Base-by-base conservation (phyloP, 768 basidiomycete species). In the Boletus barrowsii region DNA sequence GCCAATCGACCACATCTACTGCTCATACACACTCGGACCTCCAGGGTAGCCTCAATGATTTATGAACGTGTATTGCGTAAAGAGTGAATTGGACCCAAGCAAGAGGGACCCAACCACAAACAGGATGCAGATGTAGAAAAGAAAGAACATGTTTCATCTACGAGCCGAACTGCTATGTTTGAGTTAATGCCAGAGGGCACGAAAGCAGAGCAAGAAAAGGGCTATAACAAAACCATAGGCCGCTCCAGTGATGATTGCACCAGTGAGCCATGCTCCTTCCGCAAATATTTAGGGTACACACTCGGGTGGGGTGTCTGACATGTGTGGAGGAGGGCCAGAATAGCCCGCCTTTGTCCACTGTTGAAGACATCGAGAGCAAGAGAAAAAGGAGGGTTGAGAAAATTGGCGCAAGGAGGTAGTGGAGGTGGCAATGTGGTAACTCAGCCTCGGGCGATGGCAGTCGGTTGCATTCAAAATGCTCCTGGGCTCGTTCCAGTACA, bases 31-130 rank as follows among this genome's bases (percentile, higher is more conserved):
- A 54, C 68, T 57, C 49, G 62, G 64, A 24, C 68, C 68, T 11
- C 67, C 68, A 0, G 68, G 49, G 40, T 41, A 68, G 13, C 63
- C 60, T 3, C 69, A 60, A 35, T 70, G 9, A 10, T 69, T 59
- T 40, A 69, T 62, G 36, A 70, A 69, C 17, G 68, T 69, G 43
- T 70, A 13, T 32, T 69, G 68, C 0, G 67, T 69, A 47, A 68
- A 70, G 35, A 57, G 14, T 2, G 67, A 64, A 42, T 60, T 70
- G 48, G 69, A 69, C 24, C 41, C 58, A 7, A 70, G 32, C 29
- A 59, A 62, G 22, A 70, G 59, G 32, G 69, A 54, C 9, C 69
- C 68, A 17, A 66, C 39, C 6, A 48, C 26, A 32, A 68, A 68
- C 37, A 67, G 45, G 53, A 58, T 24, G 43, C 30, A 60, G 49